Conservation (phyloP, 2,329 filamentous ascomycete species). For the Arthrobotrys conoides region DNA sequence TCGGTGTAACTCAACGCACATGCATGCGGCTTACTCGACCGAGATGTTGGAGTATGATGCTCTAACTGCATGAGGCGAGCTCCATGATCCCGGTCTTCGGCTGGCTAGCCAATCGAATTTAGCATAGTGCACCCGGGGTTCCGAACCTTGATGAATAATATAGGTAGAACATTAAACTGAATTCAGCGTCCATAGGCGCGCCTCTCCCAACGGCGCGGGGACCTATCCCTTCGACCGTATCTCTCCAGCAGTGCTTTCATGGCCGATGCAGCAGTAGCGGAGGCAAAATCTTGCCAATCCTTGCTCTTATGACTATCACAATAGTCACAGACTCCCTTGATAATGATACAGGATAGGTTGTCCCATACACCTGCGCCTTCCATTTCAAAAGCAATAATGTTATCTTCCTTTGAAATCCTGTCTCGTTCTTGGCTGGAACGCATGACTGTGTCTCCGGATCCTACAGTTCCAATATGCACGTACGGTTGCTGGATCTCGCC, state of each 20-base stretch:
- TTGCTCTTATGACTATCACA: constrained; percentile 68
- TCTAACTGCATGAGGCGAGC: constrained; percentile 34
- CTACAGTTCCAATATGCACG: constrained; percentile 66
- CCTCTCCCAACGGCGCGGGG: constrained; percentile 31
- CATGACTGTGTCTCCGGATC: constrained; percentile 66
- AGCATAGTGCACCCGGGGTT: constrained; percentile 5
- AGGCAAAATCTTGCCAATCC: constrained; percentile 67
- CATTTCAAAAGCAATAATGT: constrained; percentile 66
- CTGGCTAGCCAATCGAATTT: constrained; percentile 21
- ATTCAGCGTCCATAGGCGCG: constrained; percentile 25
- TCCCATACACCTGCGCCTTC: constrained; percentile 67
- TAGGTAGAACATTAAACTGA: constrained; percentile 2
- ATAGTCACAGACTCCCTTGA: constrained; percentile 68
- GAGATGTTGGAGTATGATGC: constrained; percentile 17
- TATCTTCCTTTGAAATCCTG: constrained; percentile 62
- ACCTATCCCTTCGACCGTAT: constrained; percentile 39
- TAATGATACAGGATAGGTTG: constrained; percentile 64
- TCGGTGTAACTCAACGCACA: constrained; percentile 35
- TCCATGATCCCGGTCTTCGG: constrained; percentile 29
- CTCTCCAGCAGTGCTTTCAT: constrained; percentile 65
- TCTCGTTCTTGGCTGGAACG: constrained; percentile 66
- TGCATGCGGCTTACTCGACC: constrained; percentile 30
- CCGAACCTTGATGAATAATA: constrained; percentile 9
- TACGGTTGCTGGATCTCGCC: constrained; percentile 39
- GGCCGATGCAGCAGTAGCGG: constrained; percentile 66